Evolutionary conservation across 441 rosid species (phyloP).

Genomic region (Corymbia calophylla): DNA sequence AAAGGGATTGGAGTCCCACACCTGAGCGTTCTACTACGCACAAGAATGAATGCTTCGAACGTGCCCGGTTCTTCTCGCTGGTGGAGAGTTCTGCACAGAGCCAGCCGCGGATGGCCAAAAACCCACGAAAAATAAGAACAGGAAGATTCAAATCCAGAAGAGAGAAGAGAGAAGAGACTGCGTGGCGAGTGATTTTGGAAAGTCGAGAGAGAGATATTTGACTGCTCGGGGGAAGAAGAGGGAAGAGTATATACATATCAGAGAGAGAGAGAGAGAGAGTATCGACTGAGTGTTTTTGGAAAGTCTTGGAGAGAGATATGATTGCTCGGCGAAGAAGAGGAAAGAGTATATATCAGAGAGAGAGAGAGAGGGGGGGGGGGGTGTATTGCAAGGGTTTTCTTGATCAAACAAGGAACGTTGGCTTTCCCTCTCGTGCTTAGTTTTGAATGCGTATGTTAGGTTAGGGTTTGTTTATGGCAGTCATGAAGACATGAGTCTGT

Average conservation of each 20-base stretch:
- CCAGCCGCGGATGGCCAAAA: not conserved
- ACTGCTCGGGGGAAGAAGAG: not conserved
- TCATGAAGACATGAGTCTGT: not conserved
- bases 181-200: not conserved
- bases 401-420: not conserved
- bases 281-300: not conserved
- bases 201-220: not conserved
- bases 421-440: not conserved
- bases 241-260: not conserved
- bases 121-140: not conserved
- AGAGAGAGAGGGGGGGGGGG: not conserved
- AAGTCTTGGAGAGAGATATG: not conserved
- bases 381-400: not conserved
- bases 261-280: not conserved
- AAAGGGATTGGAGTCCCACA: not conserved
- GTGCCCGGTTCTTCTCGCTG: not conserved
- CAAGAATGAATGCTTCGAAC: not conserved
- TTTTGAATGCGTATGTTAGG: not conserved
- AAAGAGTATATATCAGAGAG: not conserved
- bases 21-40: not conserved
- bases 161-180: not conserved
- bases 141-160: not conserved
- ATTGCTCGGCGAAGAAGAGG: not conserved
- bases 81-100: not conserved
- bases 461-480: not conserved